phyloP scores from a whole-genome alignment of 2,329 filamentous ascomycete species.

The Phyllosticta citrichinensis region DNA sequence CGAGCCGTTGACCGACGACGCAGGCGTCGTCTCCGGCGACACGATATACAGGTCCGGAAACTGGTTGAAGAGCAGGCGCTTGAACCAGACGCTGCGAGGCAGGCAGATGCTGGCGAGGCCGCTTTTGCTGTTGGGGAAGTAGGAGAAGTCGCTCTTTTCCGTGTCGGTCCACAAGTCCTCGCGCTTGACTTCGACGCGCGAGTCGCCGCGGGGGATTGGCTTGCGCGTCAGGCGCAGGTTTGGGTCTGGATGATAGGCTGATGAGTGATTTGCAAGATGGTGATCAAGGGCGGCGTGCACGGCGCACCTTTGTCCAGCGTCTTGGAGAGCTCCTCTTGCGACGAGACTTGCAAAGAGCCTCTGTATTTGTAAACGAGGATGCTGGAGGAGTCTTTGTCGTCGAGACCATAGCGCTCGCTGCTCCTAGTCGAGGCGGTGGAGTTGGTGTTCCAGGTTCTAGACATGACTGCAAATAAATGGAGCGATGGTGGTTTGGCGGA shows the following conservation, averaged over 20 bases:
- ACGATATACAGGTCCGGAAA: constrained; percentile 42
- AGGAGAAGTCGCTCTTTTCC: constrained; percentile 20
- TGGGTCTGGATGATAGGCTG: constrained; percentile 24
- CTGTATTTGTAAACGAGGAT: constrained; percentile 39
- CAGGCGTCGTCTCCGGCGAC: constrained; percentile 28
- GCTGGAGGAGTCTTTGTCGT: constrained; percentile 32
- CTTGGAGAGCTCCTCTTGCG: constrained; percentile 35
- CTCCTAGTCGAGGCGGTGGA: constrained; percentile 32
- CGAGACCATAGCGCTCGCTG: constrained; percentile 34
- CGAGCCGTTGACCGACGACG: constrained; percentile 29
- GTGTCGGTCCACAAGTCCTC: constrained; percentile 34
- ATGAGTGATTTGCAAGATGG: constrained; percentile 1
- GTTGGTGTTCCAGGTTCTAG: constrained; percentile 34
- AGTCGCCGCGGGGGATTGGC: constrained; percentile 36
- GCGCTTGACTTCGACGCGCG: constrained; percentile 35
- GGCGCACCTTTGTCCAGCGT: constrained; percentile 27
- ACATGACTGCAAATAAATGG: constrained; percentile 13
- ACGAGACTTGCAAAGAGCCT: constrained; percentile 32
- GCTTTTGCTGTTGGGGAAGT: constrained; percentile 33
- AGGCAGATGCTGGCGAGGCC: constrained; percentile 38
- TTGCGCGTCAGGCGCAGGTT: constrained; percentile 37
- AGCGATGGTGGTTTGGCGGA: not conserved
- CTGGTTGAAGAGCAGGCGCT: constrained; percentile 34
- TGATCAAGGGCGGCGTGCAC: not conserved
- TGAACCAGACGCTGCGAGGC: constrained; percentile 35